phyloP scores from a whole-genome alignment of 164 flowering plant species.

The Stephania cephalantha region DNA sequence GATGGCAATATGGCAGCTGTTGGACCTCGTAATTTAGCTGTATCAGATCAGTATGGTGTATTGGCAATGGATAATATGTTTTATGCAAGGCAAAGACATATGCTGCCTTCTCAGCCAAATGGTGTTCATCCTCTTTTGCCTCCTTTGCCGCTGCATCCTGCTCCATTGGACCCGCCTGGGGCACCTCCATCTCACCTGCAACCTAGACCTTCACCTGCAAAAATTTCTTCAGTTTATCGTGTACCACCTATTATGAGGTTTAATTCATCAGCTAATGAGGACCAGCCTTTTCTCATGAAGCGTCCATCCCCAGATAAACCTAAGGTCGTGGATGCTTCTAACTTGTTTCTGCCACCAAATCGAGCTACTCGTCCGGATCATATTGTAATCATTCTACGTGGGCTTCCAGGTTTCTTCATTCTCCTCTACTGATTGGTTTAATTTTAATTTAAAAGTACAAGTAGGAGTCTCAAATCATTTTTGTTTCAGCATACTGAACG shows the following conservation, averaged over 20 bases:
- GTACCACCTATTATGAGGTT: slow-evolving; percentile 23
- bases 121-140: slow-evolving; percentile 52
- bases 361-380: slow-evolving; percentile 79
- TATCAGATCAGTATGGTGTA: slow-evolving; percentile 18
- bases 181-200: slow-evolving; percentile 23
- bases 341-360: slow-evolving; percentile 65
- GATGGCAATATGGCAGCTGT: slow-evolving; percentile 5
- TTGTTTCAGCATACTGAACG: neutral
- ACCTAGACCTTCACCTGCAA: slow-evolving; percentile 29
- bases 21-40: slow-evolving; percentile 14
- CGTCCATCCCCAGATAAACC: slow-evolving; percentile 40
- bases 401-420: slow-evolving; percentile 74
- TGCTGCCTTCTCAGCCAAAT: slow-evolving; percentile 22
- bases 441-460: neutral
- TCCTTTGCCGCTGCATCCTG: slow-evolving; percentile 60
- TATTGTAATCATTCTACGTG: slow-evolving; percentile 87
- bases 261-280: slow-evolving; percentile 21
- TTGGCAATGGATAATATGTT: slow-evolving; percentile 9
- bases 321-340: slow-evolving; percentile 61
- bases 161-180: slow-evolving; percentile 37
- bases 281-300: slow-evolving; percentile 26
- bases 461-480: neutral
- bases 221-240: slow-evolving; percentile 30
- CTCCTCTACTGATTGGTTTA: neutral
- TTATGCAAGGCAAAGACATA: slow-evolving; percentile 17